Percentiles rank a stretch among this genome's conserved stretches.
phyloP scores from a whole-genome alignment of 495 filamentous ascomycete species.

The Aspergillus kassunensis region DNA sequence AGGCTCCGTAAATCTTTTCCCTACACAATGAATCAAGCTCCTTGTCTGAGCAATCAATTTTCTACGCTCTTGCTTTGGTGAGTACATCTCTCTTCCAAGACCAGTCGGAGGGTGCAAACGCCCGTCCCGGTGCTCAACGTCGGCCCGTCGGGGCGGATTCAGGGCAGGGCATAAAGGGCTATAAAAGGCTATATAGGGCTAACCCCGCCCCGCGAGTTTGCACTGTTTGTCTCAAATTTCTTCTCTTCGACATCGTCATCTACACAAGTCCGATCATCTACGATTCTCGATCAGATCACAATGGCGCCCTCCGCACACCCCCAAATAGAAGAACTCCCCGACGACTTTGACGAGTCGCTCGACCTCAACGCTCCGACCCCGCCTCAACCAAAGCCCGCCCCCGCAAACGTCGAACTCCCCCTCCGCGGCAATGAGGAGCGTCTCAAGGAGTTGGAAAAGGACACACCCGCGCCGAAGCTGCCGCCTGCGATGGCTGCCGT shows the following conservation, averaged over 20 bases:
- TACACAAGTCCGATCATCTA: too few relatives aligned
- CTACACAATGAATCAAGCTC: not conserved
- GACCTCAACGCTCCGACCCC: constrained; percentile 24
- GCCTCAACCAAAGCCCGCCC: constrained; percentile 12
- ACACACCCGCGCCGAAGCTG: constrained; percentile 37
- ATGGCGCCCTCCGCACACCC: constrained; percentile 49
- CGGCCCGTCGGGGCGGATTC: too few relatives aligned
- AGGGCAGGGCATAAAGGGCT: too few relatives aligned
- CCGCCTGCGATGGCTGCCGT: constrained; percentile 59
- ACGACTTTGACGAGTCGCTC: constrained; percentile 47
- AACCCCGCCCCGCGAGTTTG: constrained; percentile 34
- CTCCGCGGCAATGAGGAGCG: constrained; percentile 43
- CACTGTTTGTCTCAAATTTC: constrained; percentile 30
- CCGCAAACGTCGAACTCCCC: constrained; percentile 32
- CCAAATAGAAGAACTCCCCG: constrained; percentile 49
- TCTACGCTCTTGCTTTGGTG: too few relatives aligned
- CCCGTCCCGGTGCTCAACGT: too few relatives aligned
- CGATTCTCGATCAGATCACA: not conserved
- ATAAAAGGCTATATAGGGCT: constrained; percentile 22
- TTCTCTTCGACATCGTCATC: not conserved
- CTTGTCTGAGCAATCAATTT: too few relatives aligned
- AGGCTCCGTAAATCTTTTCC: not conserved
- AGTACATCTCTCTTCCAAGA: too few relatives aligned
- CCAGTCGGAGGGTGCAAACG: too few relatives aligned
- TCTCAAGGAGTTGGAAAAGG: constrained; percentile 30